Percentiles rank a stretch among this genome's conserved stretches.
phyloP scores from a whole-genome alignment of 495 filamentous ascomycete species.

The Chaetomidium leptoderma region DNA sequence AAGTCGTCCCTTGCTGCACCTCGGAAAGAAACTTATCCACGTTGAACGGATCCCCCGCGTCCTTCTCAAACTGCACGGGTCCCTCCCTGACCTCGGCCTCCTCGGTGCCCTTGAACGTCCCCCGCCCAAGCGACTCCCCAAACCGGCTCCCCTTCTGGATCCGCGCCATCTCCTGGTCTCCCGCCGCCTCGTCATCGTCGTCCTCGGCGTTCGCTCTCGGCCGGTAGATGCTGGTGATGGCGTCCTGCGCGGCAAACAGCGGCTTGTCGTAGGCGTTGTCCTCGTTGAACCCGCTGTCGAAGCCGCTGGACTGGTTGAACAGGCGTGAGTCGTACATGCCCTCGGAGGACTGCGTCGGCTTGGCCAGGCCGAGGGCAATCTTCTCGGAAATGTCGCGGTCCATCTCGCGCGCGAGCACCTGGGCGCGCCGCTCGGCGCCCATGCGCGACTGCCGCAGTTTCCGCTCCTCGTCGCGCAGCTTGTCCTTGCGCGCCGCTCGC shows the following conservation, averaged over 20 bases:
- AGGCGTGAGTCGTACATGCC: conserved; percentile 94
- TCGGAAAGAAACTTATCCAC: conserved; percentile 89
- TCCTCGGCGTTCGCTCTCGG: conserved; percentile 67
- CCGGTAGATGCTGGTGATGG: conserved; percentile 90
- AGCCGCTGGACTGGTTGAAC: conserved; percentile 90
- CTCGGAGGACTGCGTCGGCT: conserved; percentile 84
- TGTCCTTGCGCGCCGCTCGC: conserved; percentile 71
- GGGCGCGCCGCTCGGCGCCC: conserved; percentile 84
- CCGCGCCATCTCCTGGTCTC: conserved; percentile 75
- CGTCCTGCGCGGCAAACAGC: conserved; percentile 93
- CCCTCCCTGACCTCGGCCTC: conserved; percentile 85
- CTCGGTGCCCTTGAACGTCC: conserved; percentile 83
- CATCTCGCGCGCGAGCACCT: conserved; percentile 90
- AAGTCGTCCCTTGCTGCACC: conserved; percentile 52
- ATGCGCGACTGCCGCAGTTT: conserved; percentile 91
- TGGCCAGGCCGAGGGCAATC: conserved; percentile 90
- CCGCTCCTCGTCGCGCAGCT: conserved; percentile 74
- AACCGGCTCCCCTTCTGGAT: conserved; percentile 81
- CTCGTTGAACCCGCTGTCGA: conserved; percentile 89
- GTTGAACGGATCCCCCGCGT: conserved; percentile 79
- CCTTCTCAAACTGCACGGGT: conserved; percentile 98
- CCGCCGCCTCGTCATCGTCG: conserved; percentile 73
- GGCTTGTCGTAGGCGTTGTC: conserved; percentile 98
- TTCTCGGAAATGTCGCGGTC: conserved; percentile 97
- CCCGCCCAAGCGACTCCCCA: conserved; percentile 75